phyloP scores from a whole-genome alignment of 2,329 filamentous ascomycete species.

The Fusarium torreyae region DNA sequence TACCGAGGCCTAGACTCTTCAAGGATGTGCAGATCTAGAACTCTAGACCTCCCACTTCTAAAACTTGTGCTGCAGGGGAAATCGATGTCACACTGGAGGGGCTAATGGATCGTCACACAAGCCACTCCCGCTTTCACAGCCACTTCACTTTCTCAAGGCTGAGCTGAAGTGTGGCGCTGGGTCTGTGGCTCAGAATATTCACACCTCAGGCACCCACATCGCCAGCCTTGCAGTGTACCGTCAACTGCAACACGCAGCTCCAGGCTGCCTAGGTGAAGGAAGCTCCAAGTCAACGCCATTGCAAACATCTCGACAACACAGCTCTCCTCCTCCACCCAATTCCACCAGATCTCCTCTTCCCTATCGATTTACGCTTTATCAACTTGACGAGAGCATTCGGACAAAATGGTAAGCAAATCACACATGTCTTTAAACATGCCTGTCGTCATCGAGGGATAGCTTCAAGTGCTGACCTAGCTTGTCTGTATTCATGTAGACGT shows the following conservation, averaged over 20 bases:
- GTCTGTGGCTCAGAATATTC: not conserved
- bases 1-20: constrained; percentile 17
- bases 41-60: constrained; percentile 35
- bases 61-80: constrained; percentile 39
- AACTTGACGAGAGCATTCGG: constrained; percentile 40
- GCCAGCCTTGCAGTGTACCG: constrained; percentile 48
- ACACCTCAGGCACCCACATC: constrained; percentile 52
- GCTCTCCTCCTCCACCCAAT: constrained; percentile 38
- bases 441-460: constrained; percentile 48
- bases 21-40: constrained; percentile 43
- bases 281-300: constrained; percentile 54
- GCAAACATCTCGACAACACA: constrained; percentile 38
- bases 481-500: constrained; percentile 76
- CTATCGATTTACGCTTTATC: constrained; percentile 7
- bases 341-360: constrained; percentile 17
- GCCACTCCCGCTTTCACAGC: constrained; percentile 47
- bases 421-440: constrained; percentile 20
- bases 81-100: constrained; percentile 25
- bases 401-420: constrained; percentile 53
- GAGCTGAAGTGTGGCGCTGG: not conserved
- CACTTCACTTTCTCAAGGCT: constrained; percentile 36
- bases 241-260: constrained; percentile 59
- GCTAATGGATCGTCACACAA: constrained; percentile 24
- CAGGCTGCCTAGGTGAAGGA: constrained; percentile 60
- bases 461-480: constrained; percentile 46